Conservation (phyloP, 305 asterid genomes). For the Fraxinus sp. region DNA sequence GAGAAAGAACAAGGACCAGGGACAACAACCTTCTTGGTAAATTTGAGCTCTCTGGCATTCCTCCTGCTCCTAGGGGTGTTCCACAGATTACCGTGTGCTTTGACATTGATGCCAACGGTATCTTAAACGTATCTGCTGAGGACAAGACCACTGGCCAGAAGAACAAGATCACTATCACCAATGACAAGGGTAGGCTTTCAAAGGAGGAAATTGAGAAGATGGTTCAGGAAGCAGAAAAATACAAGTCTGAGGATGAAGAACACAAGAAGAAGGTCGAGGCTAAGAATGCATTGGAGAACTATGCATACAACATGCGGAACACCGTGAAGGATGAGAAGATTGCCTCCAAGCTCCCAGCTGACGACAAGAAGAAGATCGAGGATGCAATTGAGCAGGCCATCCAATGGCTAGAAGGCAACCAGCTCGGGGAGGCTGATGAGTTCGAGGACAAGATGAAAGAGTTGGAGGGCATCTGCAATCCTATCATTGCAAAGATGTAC, state of each 20-base stretch:
- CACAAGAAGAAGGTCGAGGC: constrained; percentile 8
- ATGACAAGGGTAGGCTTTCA: neutral
- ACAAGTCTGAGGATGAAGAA: constrained; percentile 5
- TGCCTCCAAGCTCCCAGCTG: constrained; percentile 8
- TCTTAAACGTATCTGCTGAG: neutral
- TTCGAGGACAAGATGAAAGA: constrained; percentile 10
- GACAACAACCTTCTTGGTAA: constrained; percentile 11
- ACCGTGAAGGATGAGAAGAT: constrained; percentile 5
- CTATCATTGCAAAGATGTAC: constrained; percentile 11
- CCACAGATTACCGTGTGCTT: constrained; percentile 5
- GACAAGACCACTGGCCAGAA: constrained; percentile 4
- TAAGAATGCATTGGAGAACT: constrained; percentile 8
- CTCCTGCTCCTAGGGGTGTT: constrained; percentile 10
- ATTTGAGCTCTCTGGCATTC: constrained; percentile 4
- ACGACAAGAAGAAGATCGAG: constrained; percentile 3
- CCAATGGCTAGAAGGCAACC: constrained; percentile 9
- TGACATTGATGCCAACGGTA: constrained; percentile 3
- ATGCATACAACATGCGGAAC: constrained; percentile 9
- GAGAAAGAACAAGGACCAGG: constrained; percentile 9
- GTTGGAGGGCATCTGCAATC: constrained; percentile 4
- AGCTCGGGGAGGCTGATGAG: constrained; percentile 3
- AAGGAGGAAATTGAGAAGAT: constrained; percentile 12
- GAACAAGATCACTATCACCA: constrained; percentile 10
- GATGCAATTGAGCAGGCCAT: constrained; percentile 10
- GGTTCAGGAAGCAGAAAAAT: constrained; percentile 7